Conservation (phyloP, 768 basidiomycete genomes). For the Suillus subluteus region DNA sequence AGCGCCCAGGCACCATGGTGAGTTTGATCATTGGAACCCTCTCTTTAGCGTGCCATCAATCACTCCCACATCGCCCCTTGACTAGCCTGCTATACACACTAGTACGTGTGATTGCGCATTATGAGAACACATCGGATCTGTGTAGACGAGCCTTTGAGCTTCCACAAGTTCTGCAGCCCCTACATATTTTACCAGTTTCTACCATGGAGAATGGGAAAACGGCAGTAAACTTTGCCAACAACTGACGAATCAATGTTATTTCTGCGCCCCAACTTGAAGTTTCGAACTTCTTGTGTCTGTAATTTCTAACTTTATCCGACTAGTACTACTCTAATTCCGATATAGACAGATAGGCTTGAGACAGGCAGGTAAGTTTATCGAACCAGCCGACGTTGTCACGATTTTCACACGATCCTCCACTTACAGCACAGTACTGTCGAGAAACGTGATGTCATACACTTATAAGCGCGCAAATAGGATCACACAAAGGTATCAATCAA, state of each 20-base stretch:
- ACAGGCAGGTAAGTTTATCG: background rate
- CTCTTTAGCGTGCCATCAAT: background rate
- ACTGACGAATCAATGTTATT: background rate
- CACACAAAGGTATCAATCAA: background rate
- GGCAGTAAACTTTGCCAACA: background rate
- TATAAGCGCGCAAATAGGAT: background rate
- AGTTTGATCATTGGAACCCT: background rate
- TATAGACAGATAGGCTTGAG: background rate
- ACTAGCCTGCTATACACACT: background rate
- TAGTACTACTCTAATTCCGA: too few relatives aligned
- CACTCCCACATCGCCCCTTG: background rate
- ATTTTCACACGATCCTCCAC: background rate
- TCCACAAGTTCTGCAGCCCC: background rate
- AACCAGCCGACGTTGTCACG: background rate
- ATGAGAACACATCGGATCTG: background rate
- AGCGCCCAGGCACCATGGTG: background rate
- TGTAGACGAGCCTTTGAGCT: background rate
- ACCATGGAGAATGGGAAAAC: background rate
- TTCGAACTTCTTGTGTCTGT: background rate
- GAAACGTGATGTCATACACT: background rate
- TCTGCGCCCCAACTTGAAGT: background rate
- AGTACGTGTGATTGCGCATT: background rate
- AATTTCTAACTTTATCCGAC: too few relatives aligned
- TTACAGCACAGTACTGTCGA: background rate
- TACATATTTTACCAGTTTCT: background rate